phyloP scores from a whole-genome alignment of 345 rosid genomes.

The Rhodamnia rubescens region DNA sequence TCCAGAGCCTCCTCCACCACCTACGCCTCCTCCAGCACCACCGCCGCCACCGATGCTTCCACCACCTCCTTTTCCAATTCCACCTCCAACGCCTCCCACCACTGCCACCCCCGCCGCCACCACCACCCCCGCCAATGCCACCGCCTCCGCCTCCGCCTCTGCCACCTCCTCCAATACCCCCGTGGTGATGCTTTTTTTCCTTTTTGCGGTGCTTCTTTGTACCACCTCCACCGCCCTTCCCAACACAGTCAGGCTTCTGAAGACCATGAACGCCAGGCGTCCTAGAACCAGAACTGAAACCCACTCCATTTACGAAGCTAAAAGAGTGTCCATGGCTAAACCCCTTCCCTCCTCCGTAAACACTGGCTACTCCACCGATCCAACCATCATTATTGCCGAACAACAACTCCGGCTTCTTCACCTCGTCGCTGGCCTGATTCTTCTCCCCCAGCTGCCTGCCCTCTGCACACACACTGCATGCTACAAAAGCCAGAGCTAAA shows the following conservation, averaged over 20 bases:
- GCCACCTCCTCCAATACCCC: slow-evolving; percentile 1
- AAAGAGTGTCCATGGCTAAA: slow-evolving; percentile 3
- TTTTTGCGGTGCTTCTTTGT: neutral
- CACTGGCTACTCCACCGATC: neutral
- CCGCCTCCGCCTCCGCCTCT: neutral
- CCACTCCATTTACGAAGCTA: neutral
- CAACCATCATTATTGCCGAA: slow-evolving; percentile 6
- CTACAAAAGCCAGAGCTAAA: slow-evolving; percentile 2
- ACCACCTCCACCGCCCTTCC: neutral
- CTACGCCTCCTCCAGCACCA: neutral
- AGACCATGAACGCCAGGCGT: neutral
- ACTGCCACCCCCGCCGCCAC: neutral
- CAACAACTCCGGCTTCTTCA: slow-evolving; percentile 16
- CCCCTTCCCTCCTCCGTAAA: neutral
- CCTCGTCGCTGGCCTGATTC: neutral
- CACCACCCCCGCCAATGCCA: neutral
- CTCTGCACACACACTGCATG: neutral
- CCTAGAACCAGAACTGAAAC: slow-evolving; percentile 1
- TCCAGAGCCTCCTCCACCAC: neutral
- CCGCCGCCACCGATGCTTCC: neutral
- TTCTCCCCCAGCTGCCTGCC: slow-evolving; percentile 12
- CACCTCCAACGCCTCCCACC: neutral
- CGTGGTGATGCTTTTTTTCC: neutral
- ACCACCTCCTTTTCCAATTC: neutral
- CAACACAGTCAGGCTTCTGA: slow-evolving; percentile 9